Base-by-base conservation (phyloP, 768 basidiomycete genomes). In the Tylopilus subfusipes region DNA sequence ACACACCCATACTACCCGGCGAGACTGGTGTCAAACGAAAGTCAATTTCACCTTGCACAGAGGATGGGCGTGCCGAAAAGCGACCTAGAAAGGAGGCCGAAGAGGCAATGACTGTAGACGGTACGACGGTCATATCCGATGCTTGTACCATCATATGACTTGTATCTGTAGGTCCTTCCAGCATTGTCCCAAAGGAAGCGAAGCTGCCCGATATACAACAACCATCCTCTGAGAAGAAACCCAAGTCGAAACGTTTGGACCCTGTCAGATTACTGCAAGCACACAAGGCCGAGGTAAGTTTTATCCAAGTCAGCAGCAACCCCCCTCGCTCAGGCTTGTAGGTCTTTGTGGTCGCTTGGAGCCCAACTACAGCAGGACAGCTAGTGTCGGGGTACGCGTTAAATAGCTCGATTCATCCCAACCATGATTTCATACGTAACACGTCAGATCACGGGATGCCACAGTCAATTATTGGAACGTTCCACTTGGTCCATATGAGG, bases 281-380 rank as follows among this genome's bases (percentile, higher is more conserved):
- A n/a, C 89, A 91, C 60, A 77, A 78, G 54, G 74, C 83, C 31
- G 85, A 87, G 70, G 85, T 83, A 43, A 55, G 52, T 25, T 29
- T 52, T 5, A 24, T 67, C 36, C 62, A 64, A 55, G 57, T 63
- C 16, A 42, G 56, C 50, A 21, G 40, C 22, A 50, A 40, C 42
- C 45, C 19, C 44, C 36, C 45, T 22, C 42, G 27, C 66, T n/a
- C n/a, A 52, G 25, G 27, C 21, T 43, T 38, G 19, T 52, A 91
- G 89, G 87, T 93, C 8, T 93, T 91, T 51, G 83, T 88, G 7
- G 88, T 88, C 52, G 81, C 85, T 5, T 93, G 88, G 77, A 92
- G 89, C 69, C 89, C 90, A 13, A 75, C 71, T 34, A 73, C 78
- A 31, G 74, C 73, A 29, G 75, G 79, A 36, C 63, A 83, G n/a